These are phyloP conservation scores for Capsicum pubescens DNA, from an alignment of 257 asterid species.

Conservation along the genomic window DNA sequence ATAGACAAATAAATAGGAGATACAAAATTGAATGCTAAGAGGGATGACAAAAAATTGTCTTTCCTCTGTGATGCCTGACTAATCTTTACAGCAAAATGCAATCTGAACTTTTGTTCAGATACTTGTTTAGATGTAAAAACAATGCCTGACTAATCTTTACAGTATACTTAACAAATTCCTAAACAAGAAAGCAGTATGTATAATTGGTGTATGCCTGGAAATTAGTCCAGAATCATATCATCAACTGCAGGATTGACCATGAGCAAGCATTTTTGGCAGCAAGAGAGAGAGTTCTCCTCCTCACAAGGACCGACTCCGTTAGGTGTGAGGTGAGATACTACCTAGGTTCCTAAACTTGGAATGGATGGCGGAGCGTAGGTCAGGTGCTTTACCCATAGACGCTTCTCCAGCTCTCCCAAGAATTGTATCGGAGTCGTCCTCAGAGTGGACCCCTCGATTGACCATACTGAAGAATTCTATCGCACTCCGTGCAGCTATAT, in stretches of 20 bases:
- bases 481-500: constrained; percentile 28
- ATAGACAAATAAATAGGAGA: not conserved
- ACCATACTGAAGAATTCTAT: constrained; percentile 14
- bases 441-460: not conserved
- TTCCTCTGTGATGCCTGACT: constrained; percentile 29
- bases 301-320: not conserved
- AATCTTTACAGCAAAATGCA: constrained; percentile 35
- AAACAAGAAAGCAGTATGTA: constrained; percentile 8
- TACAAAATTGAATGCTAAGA: constrained; percentile 22
- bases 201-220: not conserved
- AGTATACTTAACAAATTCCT: not conserved
- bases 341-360: constrained; percentile 14
- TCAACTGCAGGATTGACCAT: not conserved
- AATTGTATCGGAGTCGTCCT: not conserved
- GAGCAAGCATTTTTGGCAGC: not conserved
- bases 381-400: not conserved
- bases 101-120: not conserved
- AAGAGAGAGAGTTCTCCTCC: constrained; percentile 10
- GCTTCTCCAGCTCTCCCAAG: not conserved
- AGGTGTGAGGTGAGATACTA: not conserved
- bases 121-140: constrained; percentile 19
- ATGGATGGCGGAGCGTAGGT: not conserved
- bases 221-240: constrained; percentile 4
- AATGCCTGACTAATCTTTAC: constrained; percentile 21
- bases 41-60: constrained; percentile 20